These are phyloP conservation scores for Boletus semigastroideus DNA, from an alignment of 1,284 basidiomycete species.

Conservation along the genomic window DNA sequence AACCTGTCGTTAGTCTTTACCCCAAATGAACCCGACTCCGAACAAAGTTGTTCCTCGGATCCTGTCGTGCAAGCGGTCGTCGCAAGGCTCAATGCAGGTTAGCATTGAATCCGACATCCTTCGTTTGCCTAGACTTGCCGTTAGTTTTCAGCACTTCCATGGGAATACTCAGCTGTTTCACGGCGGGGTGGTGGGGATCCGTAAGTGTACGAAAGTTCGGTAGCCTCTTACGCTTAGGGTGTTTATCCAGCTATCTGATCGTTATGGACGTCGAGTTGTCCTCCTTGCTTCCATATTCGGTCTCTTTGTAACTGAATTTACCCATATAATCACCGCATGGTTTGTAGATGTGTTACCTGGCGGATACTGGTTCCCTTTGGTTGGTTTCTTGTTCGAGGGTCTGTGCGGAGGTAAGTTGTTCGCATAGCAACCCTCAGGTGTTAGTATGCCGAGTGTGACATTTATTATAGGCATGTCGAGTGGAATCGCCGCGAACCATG, in stretches of 20 bases:
- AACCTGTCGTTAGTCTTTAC: not conserved
- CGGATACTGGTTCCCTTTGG: slow-evolving; percentile 80
- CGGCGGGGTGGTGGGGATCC: slow-evolving; percentile 85
- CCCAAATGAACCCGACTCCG: slow-evolving; percentile 2
- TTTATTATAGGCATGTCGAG: slow-evolving; percentile 21
- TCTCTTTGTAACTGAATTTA: slow-evolving; percentile 62
- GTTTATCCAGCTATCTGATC: slow-evolving; percentile 66
- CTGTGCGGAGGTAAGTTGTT: slow-evolving; percentile 64
- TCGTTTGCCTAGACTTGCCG: slow-evolving; percentile 7
- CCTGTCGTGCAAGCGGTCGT: slow-evolving; percentile 72
- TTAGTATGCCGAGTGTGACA: not conserved
- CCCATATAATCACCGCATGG: slow-evolving; percentile 64
- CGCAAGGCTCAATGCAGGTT: slow-evolving; percentile 66
- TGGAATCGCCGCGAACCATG: slow-evolving; percentile 18
- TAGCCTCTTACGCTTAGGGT: not conserved
- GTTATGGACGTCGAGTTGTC: slow-evolving; percentile 69
- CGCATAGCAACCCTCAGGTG: not conserved
- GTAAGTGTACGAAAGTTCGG: slow-evolving; percentile 30
- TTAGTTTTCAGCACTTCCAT: slow-evolving; percentile 63
- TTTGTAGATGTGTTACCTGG: slow-evolving; percentile 67
- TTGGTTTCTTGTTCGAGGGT: slow-evolving; percentile 76
- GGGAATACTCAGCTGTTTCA: slow-evolving; percentile 73
- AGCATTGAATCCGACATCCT: slow-evolving; percentile 4
- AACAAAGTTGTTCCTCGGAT: slow-evolving; percentile 61
- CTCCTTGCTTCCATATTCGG: slow-evolving; percentile 66